Conservation (phyloP, 257 asterid species). For the Solanum ahanhuiri region DNA sequence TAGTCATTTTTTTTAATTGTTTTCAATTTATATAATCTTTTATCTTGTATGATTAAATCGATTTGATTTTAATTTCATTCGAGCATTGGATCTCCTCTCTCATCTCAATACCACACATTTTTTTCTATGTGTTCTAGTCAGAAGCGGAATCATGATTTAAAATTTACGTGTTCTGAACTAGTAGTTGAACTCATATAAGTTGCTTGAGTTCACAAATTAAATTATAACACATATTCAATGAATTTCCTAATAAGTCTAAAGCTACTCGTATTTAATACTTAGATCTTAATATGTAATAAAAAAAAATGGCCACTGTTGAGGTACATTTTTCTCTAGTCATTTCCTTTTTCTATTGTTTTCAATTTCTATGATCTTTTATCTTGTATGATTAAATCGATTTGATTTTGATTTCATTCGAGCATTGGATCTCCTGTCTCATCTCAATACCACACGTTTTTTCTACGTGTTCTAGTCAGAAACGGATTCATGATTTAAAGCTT, state of each 20-base stretch:
- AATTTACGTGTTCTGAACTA: background rate
- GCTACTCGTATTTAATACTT: background rate
- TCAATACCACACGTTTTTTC: background rate
- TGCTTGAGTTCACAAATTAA: too few species aligned
- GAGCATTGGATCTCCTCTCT: background rate
- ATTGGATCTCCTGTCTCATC: background rate
- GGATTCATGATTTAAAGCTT: accelerated
- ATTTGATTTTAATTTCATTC: background rate
- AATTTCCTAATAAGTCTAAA: background rate
- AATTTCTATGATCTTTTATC: background rate
- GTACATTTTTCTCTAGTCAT: conserved; percentile 11
- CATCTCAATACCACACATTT: background rate
- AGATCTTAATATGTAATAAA: too few species aligned
- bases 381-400: background rate
- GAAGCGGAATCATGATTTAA: background rate
- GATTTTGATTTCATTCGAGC: background rate
- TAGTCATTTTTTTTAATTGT: background rate
- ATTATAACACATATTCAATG: too few species aligned
- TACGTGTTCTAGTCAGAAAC: accelerated
- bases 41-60: background rate
- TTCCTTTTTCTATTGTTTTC: background rate
- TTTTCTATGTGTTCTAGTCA: background rate
- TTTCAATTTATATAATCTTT: background rate
- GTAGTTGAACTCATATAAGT: background rate
- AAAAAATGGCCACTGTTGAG: conserved; percentile 50